These are phyloP conservation scores for Volvox africanus DNA, from an alignment of 139 green algal genomes.

Conservation along the genomic window DNA sequence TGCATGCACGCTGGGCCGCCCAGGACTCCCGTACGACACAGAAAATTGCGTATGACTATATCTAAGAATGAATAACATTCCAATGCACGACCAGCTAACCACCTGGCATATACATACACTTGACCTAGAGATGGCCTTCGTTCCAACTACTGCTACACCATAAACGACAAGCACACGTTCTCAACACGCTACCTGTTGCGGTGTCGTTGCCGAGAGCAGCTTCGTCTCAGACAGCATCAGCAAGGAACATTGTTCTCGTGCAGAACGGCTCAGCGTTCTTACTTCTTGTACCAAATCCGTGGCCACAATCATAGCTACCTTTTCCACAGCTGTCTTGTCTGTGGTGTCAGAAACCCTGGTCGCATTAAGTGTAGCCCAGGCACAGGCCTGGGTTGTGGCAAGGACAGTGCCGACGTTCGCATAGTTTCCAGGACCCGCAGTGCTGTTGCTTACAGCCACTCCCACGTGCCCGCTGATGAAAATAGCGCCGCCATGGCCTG, in stretches of 20 bases:
- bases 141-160: too few relatives aligned
- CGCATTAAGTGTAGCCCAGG: neutral
- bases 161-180: too few relatives aligned
- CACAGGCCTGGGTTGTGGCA: neutral
- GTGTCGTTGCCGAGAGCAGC: neutral
- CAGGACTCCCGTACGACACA: too few relatives aligned
- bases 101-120: too few relatives aligned
- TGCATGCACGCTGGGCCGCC: too few relatives aligned
- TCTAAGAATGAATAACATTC: too few relatives aligned
- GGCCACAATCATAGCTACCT: neutral
- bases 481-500: neutral
- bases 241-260: neutral
- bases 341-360: neutral
- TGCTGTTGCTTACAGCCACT: neutral
- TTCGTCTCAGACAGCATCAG: neutral
- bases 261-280: neutral
- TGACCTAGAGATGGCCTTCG: too few relatives aligned
- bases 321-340: neutral
- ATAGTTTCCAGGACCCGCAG: neutral
- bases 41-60: too few relatives aligned
- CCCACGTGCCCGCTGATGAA: conserved; percentile 7
- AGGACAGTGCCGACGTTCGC: neutral
- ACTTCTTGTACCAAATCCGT: neutral
- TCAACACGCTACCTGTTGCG: neutral
- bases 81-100: too few relatives aligned